Conservation (phyloP, 192 early-diverging fungal genomes). For the Umbelopsis isabellina region DNA sequence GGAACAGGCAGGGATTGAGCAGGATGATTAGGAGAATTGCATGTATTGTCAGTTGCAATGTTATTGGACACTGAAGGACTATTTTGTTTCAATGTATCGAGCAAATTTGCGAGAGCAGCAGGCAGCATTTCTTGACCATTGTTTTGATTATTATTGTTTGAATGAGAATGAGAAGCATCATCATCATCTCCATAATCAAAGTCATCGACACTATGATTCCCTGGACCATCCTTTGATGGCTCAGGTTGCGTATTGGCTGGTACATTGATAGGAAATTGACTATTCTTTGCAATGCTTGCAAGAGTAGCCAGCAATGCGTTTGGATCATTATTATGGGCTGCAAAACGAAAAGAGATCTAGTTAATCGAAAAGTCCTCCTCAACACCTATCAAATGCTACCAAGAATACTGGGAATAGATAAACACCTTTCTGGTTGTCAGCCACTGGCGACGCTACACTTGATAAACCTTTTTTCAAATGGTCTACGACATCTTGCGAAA, state of each 20-base stretch:
- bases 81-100: slow-evolving; percentile 23
- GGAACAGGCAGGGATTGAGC: not conserved
- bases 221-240: not conserved
- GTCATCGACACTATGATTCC: not conserved
- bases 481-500: slow-evolving; percentile 34
- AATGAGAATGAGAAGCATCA: not conserved
- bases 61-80: slow-evolving; percentile 17
- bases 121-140: not conserved
- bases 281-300: not conserved
- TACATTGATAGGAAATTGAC: not conserved
- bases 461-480: slow-evolving; percentile 27
- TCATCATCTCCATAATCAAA: slow-evolving; percentile 14
- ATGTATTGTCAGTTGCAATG: slow-evolving; percentile 20
- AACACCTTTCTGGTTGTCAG: slow-evolving; percentile 2
- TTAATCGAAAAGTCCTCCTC: too few relatives aligned
- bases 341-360: not conserved
- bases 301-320: slow-evolving; percentile 8
- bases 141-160: not conserved
- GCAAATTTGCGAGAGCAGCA: slow-evolving; percentile 20
- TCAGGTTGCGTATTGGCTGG: not conserved
- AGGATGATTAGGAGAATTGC: not conserved
- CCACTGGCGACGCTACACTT: not conserved
- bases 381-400: not conserved
- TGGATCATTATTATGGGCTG: not conserved
- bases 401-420: not conserved